Base-by-base conservation (phyloP, 139 green algal species). In the Chlorella ohadii region DNA sequence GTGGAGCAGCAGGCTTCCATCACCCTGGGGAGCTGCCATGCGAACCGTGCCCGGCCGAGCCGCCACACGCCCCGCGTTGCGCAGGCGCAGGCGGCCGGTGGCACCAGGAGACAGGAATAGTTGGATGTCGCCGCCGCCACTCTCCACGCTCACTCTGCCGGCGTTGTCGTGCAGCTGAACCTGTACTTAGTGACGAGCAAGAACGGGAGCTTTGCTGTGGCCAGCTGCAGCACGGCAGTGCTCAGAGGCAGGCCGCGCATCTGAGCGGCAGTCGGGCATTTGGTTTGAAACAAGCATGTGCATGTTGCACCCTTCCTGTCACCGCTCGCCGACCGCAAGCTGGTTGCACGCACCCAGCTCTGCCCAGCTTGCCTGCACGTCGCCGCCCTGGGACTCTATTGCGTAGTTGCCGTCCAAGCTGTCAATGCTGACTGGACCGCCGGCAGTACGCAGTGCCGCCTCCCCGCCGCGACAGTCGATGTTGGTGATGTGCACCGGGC, bases 121-220 rank as follows among this genome's bases (percentile, higher is more conserved):
- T 28, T 47, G 38, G 28, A 83, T 47, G 78, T 74, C 63, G 78
- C 78, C 78, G 61, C 78, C 78, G 19, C 78, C 44, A 63, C 78
- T 83, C 19, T 27, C 25, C 3, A 82, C 55, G 57, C 36, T 82
- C 9, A 82, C 59, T 0, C 38, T 28, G 15, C 76, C 76, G 36
- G 76, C 76, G 15, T 72, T 72, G 59, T 82, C 76, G 4, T 70
- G 55, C 78, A 83, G 63, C 39, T 73, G 63, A 3, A 65, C 77
- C 77, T 82, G 77, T 16, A 1, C 51, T 59, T 59, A n/a, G n/a
- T n/a, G 51, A 22, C 51, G 12, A 22, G 51, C 11, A 9, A 11
- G 44, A 11, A n/a, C n/a, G n/a, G n/a, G n/a, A n/a, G n/a, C n/a
- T n/a, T n/a, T n/a, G n/a, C n/a, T n/a, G n/a, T n/a, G n/a, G n/a